Percentiles rank a stretch among this genome's conserved stretches.
phyloP scores from a whole-genome alignment of 2,329 filamentous ascomycete species.

The Microsporum audouinii region DNA sequence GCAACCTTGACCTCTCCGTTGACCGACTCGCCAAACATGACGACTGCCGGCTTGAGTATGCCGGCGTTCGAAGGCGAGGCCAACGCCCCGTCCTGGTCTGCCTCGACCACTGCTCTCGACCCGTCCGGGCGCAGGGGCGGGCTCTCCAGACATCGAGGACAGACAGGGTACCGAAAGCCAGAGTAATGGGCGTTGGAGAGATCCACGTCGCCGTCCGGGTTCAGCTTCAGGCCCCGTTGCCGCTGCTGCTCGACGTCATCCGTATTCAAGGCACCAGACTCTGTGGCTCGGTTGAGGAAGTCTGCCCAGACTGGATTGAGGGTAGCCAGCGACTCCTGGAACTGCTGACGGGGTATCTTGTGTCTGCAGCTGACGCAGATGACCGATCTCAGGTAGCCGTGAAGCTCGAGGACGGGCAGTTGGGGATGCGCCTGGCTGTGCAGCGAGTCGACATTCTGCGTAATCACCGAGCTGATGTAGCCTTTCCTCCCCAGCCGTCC shows the following conservation, averaged over 20 bases:
- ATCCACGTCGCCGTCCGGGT: constrained; percentile 92
- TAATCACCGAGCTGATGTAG: constrained; percentile 65
- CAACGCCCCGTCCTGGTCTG: constrained; percentile 76
- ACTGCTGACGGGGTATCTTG: constrained; percentile 58
- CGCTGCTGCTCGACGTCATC: constrained; percentile 61
- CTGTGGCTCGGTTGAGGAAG: constrained; percentile 61
- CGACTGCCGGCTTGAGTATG: constrained; percentile 80
- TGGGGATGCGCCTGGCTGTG: constrained; percentile 65
- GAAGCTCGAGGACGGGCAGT: constrained; percentile 69
- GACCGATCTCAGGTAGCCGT: constrained; percentile 75
- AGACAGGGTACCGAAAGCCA: constrained; percentile 83
- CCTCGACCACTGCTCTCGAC: constrained; percentile 47
- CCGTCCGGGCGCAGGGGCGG: constrained; percentile 50
- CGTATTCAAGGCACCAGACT: constrained; percentile 62
- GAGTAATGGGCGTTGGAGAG: constrained; percentile 76
- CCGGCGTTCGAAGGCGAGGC: constrained; percentile 54
- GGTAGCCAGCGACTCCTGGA: constrained; percentile 62
- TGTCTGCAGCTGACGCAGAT: constrained; percentile 69
- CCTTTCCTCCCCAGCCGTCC: constrained; percentile 60
- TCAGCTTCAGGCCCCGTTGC: constrained; percentile 62
- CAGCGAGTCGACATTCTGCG: constrained; percentile 96
- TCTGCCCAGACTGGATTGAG: constrained; percentile 80
- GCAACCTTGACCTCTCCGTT: constrained; percentile 54
- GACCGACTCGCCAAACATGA: constrained; percentile 95
- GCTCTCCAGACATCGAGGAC: constrained; percentile 61